phyloP scores from a whole-genome alignment of 495 filamentous ascomycete species.

The Aspergillus affinis region DNA sequence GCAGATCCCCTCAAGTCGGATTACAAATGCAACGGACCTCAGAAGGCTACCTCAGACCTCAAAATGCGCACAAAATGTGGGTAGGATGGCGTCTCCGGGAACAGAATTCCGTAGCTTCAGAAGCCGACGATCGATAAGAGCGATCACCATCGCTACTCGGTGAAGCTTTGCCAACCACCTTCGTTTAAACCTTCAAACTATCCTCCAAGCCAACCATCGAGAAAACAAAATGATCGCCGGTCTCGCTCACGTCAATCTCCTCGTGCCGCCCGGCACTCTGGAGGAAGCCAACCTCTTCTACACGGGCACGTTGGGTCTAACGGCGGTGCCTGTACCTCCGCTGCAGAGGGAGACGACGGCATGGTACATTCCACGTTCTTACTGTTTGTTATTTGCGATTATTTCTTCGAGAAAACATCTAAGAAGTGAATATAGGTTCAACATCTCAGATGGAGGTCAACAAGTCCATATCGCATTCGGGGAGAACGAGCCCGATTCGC shows the following conservation, averaged over 20 bases:
- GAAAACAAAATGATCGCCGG: slow-evolving; percentile 53
- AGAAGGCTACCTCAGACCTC: background rate
- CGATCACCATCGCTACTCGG: background rate
- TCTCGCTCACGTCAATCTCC: slow-evolving; percentile 61
- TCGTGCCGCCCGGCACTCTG: slow-evolving; percentile 54
- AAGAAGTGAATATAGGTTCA: slow-evolving; percentile 41
- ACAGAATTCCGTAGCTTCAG: background rate
- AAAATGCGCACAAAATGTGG: slow-evolving; percentile 6
- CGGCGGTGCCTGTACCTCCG: slow-evolving; percentile 47
- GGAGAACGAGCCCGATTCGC: slow-evolving; percentile 43
- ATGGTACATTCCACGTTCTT: slow-evolving; percentile 37
- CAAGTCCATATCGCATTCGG: slow-evolving; percentile 60
- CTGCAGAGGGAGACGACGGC: slow-evolving; percentile 48
- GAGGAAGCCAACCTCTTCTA: slow-evolving; percentile 57
- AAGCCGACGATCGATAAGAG: background rate
- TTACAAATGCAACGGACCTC: background rate
- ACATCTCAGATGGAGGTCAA: slow-evolving; percentile 55
- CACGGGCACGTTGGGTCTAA: slow-evolving; percentile 52
- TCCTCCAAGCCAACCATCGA: background rate
- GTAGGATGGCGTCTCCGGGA: background rate
- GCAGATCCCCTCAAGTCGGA: background rate
- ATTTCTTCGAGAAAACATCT: slow-evolving; percentile 2
- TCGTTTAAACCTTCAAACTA: background rate
- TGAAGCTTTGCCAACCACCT: background rate
- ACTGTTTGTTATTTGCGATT: background rate